phyloP scores from a whole-genome alignment of 2,329 filamentous ascomycete species.

The Chrysoporthe deuterocubensis region DNA sequence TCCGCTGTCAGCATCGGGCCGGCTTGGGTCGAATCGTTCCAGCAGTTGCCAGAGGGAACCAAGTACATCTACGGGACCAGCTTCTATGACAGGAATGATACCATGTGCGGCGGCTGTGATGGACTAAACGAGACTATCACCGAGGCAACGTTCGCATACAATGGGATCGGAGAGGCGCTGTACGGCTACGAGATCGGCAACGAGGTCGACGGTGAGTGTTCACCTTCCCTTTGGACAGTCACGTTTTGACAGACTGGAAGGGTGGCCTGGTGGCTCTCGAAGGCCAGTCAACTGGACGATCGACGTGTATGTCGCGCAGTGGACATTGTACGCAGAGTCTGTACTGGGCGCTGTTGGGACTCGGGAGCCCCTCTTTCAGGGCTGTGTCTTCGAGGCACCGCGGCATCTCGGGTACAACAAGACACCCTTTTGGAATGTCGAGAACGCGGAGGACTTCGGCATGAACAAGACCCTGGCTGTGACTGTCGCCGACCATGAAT shows the following conservation, averaged over 20 bases:
- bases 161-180: slow-evolving; percentile 10
- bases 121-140: slow-evolving; percentile 10
- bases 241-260: not conserved
- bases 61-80: slow-evolving; percentile 19
- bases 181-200: slow-evolving; percentile 20
- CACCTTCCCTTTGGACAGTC: not conserved
- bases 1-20: slow-evolving; percentile 20
- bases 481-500: slow-evolving; percentile 5
- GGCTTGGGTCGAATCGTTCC: slow-evolving; percentile 21
- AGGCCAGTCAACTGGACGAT: slow-evolving; percentile 9
- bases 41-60: slow-evolving; percentile 13
- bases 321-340: slow-evolving; percentile 14
- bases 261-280: slow-evolving; percentile 17
- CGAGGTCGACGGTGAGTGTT: slow-evolving; percentile 12
- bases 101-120: not conserved
- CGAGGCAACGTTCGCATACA: slow-evolving; percentile 12
- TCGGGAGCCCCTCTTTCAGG: slow-evolving; percentile 17
- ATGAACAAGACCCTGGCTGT: slow-evolving; percentile 7
- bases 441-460: slow-evolving; percentile 7
- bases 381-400: slow-evolving; percentile 20
- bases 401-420: slow-evolving; percentile 8
- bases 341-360: slow-evolving; percentile 6
- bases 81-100: slow-evolving; percentile 13
- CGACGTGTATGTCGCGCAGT: slow-evolving; percentile 16
- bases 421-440: slow-evolving; percentile 16